phyloP scores from a whole-genome alignment of 768 basidiomycete species.

The Boletus subparvulus region DNA sequence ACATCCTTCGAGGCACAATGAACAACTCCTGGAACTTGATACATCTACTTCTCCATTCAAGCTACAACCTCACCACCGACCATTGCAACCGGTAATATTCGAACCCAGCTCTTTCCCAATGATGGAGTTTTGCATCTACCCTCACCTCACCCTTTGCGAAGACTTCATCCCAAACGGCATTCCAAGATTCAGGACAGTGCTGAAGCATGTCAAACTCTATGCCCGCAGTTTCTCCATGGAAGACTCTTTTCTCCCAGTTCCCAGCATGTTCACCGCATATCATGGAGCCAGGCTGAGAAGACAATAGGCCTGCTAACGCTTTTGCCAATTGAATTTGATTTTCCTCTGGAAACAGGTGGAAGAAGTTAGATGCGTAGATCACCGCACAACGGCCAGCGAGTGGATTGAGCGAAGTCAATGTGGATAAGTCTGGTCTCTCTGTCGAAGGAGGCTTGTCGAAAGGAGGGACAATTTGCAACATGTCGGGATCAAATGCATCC shows the following conservation, averaged over 20 bases:
- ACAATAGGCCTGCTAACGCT: constrained; percentile 28
- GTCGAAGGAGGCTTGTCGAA: too few relatives aligned
- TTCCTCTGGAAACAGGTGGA: constrained; percentile 36
- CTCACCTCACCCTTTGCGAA: constrained; percentile 22
- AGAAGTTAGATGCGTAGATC: constrained; percentile 49
- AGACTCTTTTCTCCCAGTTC: background rate
- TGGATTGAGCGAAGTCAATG: constrained; percentile 15
- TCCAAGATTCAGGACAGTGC: constrained; percentile 30
- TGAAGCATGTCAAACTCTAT: background rate
- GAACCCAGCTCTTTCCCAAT: too few relatives aligned
- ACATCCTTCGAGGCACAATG: too few relatives aligned
- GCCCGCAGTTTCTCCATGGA: background rate
- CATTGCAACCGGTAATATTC: too few relatives aligned
- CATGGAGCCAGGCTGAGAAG: constrained; percentile 19
- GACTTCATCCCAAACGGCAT: constrained; percentile 36
- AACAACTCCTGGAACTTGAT: too few relatives aligned
- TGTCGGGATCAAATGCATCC: too few relatives aligned
- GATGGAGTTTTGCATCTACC: background rate
- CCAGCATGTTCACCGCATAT: background rate
- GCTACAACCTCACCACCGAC: too few relatives aligned
- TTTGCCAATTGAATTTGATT: constrained; percentile 27
- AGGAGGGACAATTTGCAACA: too few relatives aligned
- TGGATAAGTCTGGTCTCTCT: constrained; percentile 27
- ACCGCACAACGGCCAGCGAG: constrained; percentile 44
- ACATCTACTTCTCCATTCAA: too few relatives aligned